Evolutionary conservation across 352 stramenopile genomes (phyloP), one percentile per base, ranked within the genome.

Genomic region (Phytophthora fragariae): DNA sequence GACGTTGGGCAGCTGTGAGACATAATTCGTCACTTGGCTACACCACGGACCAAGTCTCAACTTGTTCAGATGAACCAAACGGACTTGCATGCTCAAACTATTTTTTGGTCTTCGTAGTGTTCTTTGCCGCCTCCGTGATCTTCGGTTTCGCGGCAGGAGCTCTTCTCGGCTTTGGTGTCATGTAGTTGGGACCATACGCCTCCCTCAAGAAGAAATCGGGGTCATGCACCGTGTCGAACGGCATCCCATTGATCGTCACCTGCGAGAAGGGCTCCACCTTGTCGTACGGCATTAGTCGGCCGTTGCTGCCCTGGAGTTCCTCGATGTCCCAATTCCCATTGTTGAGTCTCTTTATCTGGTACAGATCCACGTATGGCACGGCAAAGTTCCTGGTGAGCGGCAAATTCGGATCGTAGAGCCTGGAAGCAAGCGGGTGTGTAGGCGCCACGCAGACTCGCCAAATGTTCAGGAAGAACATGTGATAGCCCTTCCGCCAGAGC

Each of bases 401-500:
- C 19, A 66, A 8, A 15, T 44, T 68, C 3, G 65, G 46, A 55
- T 84, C 61, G 54, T 83, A 86, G n/a, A 86, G 60, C 10, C 65
- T 59, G 35, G 60, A 17, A 29, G 80, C 77, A 21, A 86, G 65
- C 6, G 80, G 77, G 46, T 86, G 80, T 3, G 72, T 84, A 6
- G 80, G 80, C 10, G 77, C 77, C 21, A 84, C 70, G 27, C 80
- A 86, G 0, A 86, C 77, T 14, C 80, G 70, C 74, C 70, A 81
- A 66, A 86, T 72, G 3, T 57, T 68, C 44, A 73, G 47, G 33
- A 68, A 59, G 63, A 83, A 87, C 62, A 89, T 74, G 64, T 87
- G 81, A 69, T 88, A 91, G 11, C 83, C 83, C 59, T 85, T 86
- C 14, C 21, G 35, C 62, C 58, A 71, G 72, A 79, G 60, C 27